These are phyloP conservation scores for Penicillium robsamsonii DNA, from an alignment of 495 filamentous ascomycete species.

Conservation along the genomic window DNA sequence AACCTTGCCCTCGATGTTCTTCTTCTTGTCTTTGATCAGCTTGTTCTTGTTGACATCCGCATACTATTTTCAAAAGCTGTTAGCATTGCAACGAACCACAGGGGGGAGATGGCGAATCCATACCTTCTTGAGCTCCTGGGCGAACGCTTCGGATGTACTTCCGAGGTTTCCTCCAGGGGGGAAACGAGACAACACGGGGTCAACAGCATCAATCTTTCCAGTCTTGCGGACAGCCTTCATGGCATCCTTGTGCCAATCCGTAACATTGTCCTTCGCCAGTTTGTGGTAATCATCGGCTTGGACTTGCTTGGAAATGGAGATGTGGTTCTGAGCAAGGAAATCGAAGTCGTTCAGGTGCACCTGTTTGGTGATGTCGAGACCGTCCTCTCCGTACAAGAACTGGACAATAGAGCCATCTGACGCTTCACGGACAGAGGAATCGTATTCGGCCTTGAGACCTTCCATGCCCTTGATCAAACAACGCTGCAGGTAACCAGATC, in stretches of 20 bases:
- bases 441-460: slow-evolving; percentile 86
- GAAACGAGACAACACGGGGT: slow-evolving; percentile 72
- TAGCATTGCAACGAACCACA: slow-evolving; percentile 14
- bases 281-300: slow-evolving; percentile 47
- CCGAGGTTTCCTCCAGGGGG: slow-evolving; percentile 78
- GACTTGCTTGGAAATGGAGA: slow-evolving; percentile 54
- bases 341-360: slow-evolving; percentile 88
- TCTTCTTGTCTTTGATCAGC: slow-evolving; percentile 76
- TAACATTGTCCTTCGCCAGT: slow-evolving; percentile 52
- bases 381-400: slow-evolving; percentile 96
- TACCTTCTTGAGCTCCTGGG: slow-evolving; percentile 57
- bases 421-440: slow-evolving; percentile 83
- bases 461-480: slow-evolving; percentile 99
- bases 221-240: slow-evolving; percentile 77
- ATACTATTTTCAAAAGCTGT: slow-evolving; percentile 50
- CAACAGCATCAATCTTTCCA: slow-evolving; percentile 62
- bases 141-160: slow-evolving; percentile 87
- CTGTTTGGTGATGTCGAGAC: slow-evolving; percentile 88
- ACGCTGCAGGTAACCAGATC: slow-evolving; percentile 94
- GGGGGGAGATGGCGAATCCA: slow-evolving; percentile 11
- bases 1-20: slow-evolving; percentile 50
- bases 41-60: slow-evolving; percentile 72
- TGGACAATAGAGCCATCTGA: slow-evolving; percentile 91
- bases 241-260: slow-evolving; percentile 63
- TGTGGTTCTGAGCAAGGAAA: slow-evolving; percentile 79